These are phyloP conservation scores for Xerocomus potaroensis DNA, from an alignment of 768 basidiomycete genomes.

Conservation along the genomic window DNA sequence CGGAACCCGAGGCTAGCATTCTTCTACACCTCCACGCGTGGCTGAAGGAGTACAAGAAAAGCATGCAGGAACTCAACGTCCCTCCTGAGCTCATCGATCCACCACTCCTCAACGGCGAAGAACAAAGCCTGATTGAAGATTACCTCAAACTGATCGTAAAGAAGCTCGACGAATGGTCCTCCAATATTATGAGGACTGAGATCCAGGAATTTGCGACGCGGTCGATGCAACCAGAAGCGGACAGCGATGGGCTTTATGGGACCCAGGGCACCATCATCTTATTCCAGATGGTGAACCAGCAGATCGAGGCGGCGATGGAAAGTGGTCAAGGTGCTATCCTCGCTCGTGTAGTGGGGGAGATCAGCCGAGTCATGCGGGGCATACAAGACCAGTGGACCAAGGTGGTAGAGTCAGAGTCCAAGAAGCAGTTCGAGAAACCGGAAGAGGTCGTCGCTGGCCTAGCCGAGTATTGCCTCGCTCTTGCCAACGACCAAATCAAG, in stretches of 20 bases:
- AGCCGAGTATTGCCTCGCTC: slow-evolving; percentile 93
- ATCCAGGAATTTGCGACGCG: slow-evolving; percentile 78
- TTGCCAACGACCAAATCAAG: slow-evolving; percentile 97
- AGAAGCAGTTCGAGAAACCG: slow-evolving; percentile 82
- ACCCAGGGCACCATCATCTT: slow-evolving; percentile 91
- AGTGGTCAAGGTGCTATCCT: slow-evolving; percentile 94
- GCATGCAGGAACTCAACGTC: slow-evolving; percentile 91
- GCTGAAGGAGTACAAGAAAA: slow-evolving; percentile 93
- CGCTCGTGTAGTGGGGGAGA: slow-evolving; percentile 83
- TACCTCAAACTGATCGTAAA: slow-evolving; percentile 90
- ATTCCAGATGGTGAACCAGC: slow-evolving; percentile 98
- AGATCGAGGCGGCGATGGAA: slow-evolving; percentile 90
- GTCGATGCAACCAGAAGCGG: slow-evolving; percentile 81
- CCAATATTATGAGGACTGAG: slow-evolving; percentile 91
- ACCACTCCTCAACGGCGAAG: slow-evolving; percentile 90
- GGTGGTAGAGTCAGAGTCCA: slow-evolving; percentile 77
- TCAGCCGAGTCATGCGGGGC: slow-evolving; percentile 82
- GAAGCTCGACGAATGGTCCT: slow-evolving; percentile 96
- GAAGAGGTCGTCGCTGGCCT: slow-evolving; percentile 85
- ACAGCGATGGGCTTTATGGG: slow-evolving; percentile 85
- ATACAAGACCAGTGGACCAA: slow-evolving; percentile 88
- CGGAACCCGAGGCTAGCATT: slow-evolving; percentile 83
- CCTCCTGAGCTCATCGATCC: slow-evolving; percentile 80
- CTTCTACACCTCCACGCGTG: slow-evolving; percentile 85
- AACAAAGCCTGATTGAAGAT: slow-evolving; percentile 90